Evolutionary conservation across 108 stramenopile species (phyloP).

Genomic region (Nitzschia putrida): DNA sequence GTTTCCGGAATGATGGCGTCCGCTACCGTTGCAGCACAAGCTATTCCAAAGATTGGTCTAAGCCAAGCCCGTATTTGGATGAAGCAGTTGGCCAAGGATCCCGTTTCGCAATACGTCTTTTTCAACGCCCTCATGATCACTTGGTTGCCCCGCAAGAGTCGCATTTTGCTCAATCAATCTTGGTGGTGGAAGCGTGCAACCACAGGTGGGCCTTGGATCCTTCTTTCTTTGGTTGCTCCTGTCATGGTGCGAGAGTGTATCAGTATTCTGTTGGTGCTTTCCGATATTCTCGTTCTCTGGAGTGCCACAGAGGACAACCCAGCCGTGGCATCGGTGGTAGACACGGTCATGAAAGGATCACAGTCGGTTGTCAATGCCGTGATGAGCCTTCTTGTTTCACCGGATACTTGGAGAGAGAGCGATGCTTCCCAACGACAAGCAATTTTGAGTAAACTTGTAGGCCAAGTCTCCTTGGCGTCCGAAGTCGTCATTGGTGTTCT

Average conservation of each 20-base stretch:
- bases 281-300: constrained; percentile 67
- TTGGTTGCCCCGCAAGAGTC: constrained; percentile 53
- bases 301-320: constrained; percentile 13
- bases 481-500: constrained; percentile 65
- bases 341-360: constrained; percentile 28
- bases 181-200: constrained; percentile 48
- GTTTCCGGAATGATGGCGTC: constrained; percentile 66
- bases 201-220: constrained; percentile 24
- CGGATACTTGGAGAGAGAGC: constrained; percentile 60
- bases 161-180: constrained; percentile 13
- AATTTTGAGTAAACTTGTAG: constrained; percentile 64
- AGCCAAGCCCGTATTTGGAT: constrained; percentile 58
- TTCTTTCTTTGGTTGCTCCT: constrained; percentile 50
- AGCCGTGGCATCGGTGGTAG: constrained; percentile 17
- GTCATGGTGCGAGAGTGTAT: constrained; percentile 72
- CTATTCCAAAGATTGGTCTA: constrained; percentile 67
- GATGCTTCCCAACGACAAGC: constrained; percentile 68
- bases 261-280: constrained; percentile 56
- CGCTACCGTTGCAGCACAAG: constrained; percentile 53
- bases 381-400: constrained; percentile 68
- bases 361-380: constrained; percentile 57
- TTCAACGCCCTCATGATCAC: constrained; percentile 66
- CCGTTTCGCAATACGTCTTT: constrained; percentile 82
- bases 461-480: constrained; percentile 53
- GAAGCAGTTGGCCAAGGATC: constrained; percentile 66